These are phyloP conservation scores for Sporothrix phasma DNA, from an alignment of 2,329 filamentous ascomycete genomes.

Conservation along the genomic window DNA sequence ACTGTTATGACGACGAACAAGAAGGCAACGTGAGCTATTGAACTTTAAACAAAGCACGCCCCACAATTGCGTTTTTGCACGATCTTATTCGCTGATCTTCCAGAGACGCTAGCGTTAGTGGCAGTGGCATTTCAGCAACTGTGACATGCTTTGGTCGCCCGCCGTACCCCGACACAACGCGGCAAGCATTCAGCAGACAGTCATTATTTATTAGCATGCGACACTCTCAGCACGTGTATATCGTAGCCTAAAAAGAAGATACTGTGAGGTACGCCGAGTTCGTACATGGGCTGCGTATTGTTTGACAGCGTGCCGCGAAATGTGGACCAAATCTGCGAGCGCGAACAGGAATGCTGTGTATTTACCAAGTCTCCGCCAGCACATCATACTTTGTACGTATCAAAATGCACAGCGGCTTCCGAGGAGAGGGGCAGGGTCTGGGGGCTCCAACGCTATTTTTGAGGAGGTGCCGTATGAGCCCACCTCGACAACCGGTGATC, in stretches of 20 bases:
- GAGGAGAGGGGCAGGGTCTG: not conserved
- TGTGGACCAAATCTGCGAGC: not conserved
- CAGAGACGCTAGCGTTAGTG: not conserved
- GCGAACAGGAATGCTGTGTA: not conserved
- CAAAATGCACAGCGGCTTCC: not conserved
- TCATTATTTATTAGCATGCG: no score
- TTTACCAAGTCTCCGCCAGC: not conserved
- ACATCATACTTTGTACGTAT: no score
- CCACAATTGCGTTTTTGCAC: conserved; percentile 2
- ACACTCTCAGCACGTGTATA: no score
- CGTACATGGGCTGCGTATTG: no score
- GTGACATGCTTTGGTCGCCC: no score
- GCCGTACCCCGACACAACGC: no score
- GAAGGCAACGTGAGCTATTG: not conserved
- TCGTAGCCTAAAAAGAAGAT: no score
- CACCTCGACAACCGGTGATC: not conserved
- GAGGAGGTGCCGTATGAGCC: no score
- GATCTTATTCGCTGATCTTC: conserved; percentile 3
- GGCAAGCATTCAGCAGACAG: no score
- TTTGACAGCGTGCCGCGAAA: not conserved
- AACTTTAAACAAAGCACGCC: not conserved
- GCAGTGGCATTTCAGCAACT: conserved; percentile 27
- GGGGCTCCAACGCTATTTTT: no score
- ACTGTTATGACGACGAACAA: not conserved
- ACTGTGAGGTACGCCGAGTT: no score